Evolutionary conservation across 1,284 basidiomycete genomes (phyloP).

Genomic region (Microbotryum intermedium): DNA sequence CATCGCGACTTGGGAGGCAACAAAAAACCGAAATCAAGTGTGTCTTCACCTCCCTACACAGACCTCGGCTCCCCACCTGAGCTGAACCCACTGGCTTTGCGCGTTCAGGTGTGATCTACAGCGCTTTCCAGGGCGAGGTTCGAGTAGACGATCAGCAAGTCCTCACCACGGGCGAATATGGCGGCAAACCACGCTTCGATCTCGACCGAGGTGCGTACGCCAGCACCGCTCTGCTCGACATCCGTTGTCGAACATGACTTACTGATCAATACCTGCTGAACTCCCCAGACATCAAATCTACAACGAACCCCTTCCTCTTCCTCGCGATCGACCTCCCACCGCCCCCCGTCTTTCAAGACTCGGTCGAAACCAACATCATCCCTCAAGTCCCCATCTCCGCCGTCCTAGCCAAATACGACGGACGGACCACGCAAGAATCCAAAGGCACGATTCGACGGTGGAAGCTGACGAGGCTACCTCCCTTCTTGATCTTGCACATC

Average conservation of each 20-base stretch:
- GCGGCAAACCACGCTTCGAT: slow-evolving; percentile 71
- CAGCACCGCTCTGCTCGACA: no score
- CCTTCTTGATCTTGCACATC: slow-evolving; percentile 87
- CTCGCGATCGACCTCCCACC: slow-evolving; percentile 91
- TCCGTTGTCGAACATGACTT: not conserved
- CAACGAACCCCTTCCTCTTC: slow-evolving; percentile 84
- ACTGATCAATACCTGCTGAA: no score
- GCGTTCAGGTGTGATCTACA: slow-evolving; percentile 65
- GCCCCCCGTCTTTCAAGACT: slow-evolving; percentile 90
- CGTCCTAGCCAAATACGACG: slow-evolving; percentile 94
- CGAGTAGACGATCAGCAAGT: slow-evolving; percentile 90
- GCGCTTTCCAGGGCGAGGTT: slow-evolving; percentile 87
- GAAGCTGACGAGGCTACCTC: slow-evolving; percentile 79
- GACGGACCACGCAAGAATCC: slow-evolving; percentile 74
- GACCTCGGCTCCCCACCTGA: not conserved
- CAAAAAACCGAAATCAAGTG: slow-evolving; percentile 77
- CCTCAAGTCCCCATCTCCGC: slow-evolving; percentile 89
- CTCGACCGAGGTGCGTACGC: slow-evolving; percentile 66
- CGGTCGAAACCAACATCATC: slow-evolving; percentile 94
- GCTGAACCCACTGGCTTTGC: not conserved
- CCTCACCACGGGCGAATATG: slow-evolving; percentile 50
- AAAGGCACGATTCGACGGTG: slow-evolving; percentile 77
- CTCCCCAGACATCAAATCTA: slow-evolving; percentile 68
- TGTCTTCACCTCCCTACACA: not conserved
- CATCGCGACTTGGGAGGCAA: slow-evolving; percentile 86